These are phyloP conservation scores for Sporothrix brunneoviolacea DNA, from an alignment of 2,329 filamentous ascomycete species.

Conservation along the genomic window DNA sequence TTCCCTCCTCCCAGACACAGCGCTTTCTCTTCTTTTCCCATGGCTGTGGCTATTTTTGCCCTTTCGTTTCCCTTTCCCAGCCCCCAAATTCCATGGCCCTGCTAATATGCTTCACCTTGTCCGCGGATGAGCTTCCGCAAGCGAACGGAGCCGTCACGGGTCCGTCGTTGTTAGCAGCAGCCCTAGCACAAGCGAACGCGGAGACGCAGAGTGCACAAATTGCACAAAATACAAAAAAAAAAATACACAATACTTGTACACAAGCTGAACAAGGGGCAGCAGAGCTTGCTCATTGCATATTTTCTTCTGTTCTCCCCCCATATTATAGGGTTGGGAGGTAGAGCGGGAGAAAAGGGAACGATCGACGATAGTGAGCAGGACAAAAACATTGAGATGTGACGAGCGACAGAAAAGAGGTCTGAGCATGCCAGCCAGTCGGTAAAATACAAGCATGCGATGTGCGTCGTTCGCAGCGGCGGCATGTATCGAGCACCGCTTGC, in stretches of 20 bases:
- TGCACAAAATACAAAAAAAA: too few relatives aligned
- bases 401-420: not conserved
- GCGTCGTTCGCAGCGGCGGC: too few relatives aligned
- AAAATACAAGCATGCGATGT: not conserved
- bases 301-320: not conserved
- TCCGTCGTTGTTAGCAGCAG: constrained; percentile 3
- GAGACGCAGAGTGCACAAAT: too few relatives aligned
- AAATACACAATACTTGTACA: too few relatives aligned
- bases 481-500: constrained; percentile 1
- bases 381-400: constrained; percentile 11
- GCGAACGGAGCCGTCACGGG: not conserved
- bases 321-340: constrained; percentile 5
- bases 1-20: not conserved
- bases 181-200: not conserved
- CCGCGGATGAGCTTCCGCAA: constrained; percentile 5
- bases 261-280: too few relatives aligned
- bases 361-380: constrained; percentile 1
- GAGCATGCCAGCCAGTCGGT: constrained; percentile 4
- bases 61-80: not conserved
- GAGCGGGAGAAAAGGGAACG: not conserved
- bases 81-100: too few relatives aligned
- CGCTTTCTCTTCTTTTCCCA: not conserved
- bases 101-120: too few relatives aligned
- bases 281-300: not conserved
- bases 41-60: not conserved